These are phyloP conservation scores for Vitis riparia DNA, from an alignment of 164 flowering plant genomes.

Conservation along the genomic window DNA sequence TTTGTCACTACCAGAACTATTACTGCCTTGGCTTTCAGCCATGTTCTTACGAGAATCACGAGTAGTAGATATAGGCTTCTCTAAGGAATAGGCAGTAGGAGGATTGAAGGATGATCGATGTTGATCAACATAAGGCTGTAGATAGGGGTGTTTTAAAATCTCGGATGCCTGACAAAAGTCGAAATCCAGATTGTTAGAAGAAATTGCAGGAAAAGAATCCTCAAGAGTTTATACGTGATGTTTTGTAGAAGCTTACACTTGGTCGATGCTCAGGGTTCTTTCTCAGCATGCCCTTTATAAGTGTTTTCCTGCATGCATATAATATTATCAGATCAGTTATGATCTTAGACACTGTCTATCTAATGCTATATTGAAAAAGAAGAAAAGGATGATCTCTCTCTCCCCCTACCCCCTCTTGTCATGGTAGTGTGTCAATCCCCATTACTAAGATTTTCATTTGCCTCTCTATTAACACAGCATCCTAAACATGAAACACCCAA, in stretches of 20 bases:
- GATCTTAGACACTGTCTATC: too few relatives aligned
- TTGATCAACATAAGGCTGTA: conserved; percentile 85
- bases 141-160: conserved; percentile 80
- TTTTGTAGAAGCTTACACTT: conserved; percentile 48
- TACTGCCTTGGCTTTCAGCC: conserved; percentile 86
- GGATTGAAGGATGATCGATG: conserved; percentile 49
- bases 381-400: too few relatives aligned
- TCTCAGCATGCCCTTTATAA: conserved; percentile 93
- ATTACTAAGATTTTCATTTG: too few relatives aligned
- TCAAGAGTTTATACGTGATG: neutral
- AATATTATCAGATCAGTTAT: neutral
- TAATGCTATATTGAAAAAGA: too few relatives aligned
- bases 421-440: too few relatives aligned
- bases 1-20: conserved; percentile 77
- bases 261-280: conserved; percentile 98
- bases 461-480: too few relatives aligned
- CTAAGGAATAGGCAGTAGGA: conserved; percentile 40
- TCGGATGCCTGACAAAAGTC: conserved; percentile 75
- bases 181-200: conserved; percentile 23
- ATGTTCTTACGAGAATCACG: conserved; percentile 48
- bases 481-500: too few relatives aligned
- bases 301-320: conserved; percentile 63
- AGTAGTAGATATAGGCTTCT: conserved; percentile 42
- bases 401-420: too few relatives aligned
- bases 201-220: neutral